Base-by-base conservation (phyloP, 2,329 filamentous ascomycete species). In the Annulohypoxylon truncatum region DNA sequence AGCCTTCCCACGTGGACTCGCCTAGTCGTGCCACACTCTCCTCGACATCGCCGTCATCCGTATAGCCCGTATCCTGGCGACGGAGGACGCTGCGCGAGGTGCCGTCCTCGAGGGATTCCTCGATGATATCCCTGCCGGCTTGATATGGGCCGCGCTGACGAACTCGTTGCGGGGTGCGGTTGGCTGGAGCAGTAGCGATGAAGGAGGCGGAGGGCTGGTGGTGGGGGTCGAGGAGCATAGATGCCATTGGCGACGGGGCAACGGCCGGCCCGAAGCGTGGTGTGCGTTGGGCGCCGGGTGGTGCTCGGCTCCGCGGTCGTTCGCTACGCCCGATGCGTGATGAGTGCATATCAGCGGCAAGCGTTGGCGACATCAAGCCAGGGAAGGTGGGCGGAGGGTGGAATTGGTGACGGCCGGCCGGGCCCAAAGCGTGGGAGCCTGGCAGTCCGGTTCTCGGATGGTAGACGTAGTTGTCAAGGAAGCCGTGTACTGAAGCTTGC, bases 401-500 rank as follows among this genome's bases (percentile, higher is more conserved):
- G 76, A 95, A 94, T 42, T 85, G 84, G 60, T 84, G 83, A 64
- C 83, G 85, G 55, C 79, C 78, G 1, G 84, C 84, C 2, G 85
- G 85, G 12, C 76, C 75, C 20, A 75, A 55, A 12, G 86, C 85
- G 33, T 89, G 79, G 57, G 88, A 84, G 18, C 88, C 87, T 5
- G 87, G 86, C 18, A 90, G 85, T 1, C 89, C 89, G 5, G 87
- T 88, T 77, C 89, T 90, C 2, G 90, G 89, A 72, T 93, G 92
- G 51, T 90, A 87, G 12, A 90, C 88, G 74, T 99, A 99, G 72
- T 97, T 94, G 75, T 97, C 94, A 64, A 97, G 83, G 77, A 99
- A 99, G 1, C 94, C 94, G 74, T 96, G 94, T 77, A 97, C 96
- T 0, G 95, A 98, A 13, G 94, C 92, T n/a, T 96, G 90, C 93